Evolutionary conservation across 2,329 filamentous ascomycete species (phyloP), one percentile per base, ranked within the genome.

Genomic region (Scedosporium minutisporum): DNA sequence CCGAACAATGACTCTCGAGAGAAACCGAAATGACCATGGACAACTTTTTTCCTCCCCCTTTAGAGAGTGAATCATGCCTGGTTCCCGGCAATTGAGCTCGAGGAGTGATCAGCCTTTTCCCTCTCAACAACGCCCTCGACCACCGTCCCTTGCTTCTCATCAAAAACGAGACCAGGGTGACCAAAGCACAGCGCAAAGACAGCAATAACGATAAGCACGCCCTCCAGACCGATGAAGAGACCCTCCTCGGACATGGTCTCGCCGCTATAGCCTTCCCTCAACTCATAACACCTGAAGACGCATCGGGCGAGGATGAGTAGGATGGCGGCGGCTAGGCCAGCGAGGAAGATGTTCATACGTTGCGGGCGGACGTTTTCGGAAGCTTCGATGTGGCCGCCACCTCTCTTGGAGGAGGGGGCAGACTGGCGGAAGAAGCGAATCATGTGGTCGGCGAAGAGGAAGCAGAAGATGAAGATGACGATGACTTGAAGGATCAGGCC

Each of bases 271-370:
- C 87, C 87, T 41, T 86, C 79, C 65, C 79, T 81, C 61, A 90
- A 74, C 77, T 90, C 87, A 4, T 82, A 82, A 42, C 88, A 83
- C 64, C 87, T 82, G 71, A 84, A 89, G 60, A 82, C 78, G 67
- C 83, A 87, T 55, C 87, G 78, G 25, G 82, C 78, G 57, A 89
- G 79, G 68, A 90, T 84, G 57, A 82, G 77, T 6, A 87, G 57
- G 38, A 85, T 84, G 9, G 86, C 78, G 7, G 81, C 67, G 0
- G 74, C 69, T 27, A 88, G 74, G 53, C 80, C 82, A n/a, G 69
- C 63, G 57, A 86, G 74, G 70, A 88, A 89, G 63, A 69, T 51
- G 12, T 66, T 68, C 66, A 73, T 64, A 12, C 75, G 70, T 68
- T 70, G 71, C 57, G 64, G 65, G 7, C 72, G 67, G 65, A 23